Base-by-base conservation (phyloP, 2,329 filamentous ascomycete species). In the Aspergillus sp. region DNA sequence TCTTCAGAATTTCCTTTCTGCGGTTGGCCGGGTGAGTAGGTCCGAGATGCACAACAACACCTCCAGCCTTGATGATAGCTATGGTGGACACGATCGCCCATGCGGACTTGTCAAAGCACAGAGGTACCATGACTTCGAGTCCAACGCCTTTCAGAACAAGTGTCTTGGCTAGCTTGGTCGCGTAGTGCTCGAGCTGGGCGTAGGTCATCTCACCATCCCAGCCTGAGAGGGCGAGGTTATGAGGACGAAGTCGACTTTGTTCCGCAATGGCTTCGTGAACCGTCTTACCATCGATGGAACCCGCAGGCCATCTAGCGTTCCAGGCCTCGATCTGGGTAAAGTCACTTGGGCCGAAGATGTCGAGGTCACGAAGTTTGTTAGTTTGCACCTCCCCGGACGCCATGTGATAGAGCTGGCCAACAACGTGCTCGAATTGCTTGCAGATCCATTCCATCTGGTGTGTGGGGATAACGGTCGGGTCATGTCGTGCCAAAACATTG, bases 141-240 rank as follows among this genome's bases (percentile, higher is more conserved):
- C 54, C 54, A 19, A 57, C 54, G 8, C 44, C 42, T 15, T 50
- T 25, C 6, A n/a, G 17, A 5, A 32, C 2, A 13, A 57, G 36
- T 13, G 39, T n/a, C 25, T 32, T 42, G 7, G 54, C 54, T 44
- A 57, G 11, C 25, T 39, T 42, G 4, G 44, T 49, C 21, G 54
- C 47, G 13, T 48, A 27, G 30, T 49, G 23, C 32, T 38, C 42
- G 10, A 57, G 30, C 2, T 50, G 41, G 15, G 21, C 21, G 44
- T 57, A 57, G 8, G 54, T 57, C 25, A 48, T 30, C 1, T 42
- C 47, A 2, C 54, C 54, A 41, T 57, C 54, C 54, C 54, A 57
- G 30, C 41, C 54, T 23, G 19, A 27, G 13, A 57, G 41, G 39
- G 54, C 54, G 13, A 21, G 30, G 3, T 17, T 21, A 3, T 50